phyloP scores from a whole-genome alignment of 2,329 filamentous ascomycete species.

The Colletotrichum sp. region DNA sequence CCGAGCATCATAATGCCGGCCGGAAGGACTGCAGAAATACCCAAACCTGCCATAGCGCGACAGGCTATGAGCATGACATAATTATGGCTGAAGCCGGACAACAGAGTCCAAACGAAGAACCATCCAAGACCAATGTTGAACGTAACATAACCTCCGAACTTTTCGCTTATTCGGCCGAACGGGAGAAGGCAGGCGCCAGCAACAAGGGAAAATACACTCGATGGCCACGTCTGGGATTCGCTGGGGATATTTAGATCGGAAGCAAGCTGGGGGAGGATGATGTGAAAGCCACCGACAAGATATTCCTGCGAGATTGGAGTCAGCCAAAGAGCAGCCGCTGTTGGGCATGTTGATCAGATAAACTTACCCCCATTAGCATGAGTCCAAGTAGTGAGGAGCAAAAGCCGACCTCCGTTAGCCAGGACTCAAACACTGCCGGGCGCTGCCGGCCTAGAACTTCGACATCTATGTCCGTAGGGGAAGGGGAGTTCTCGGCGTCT shows the following conservation, averaged over 20 bases:
- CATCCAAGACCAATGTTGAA: conserved; percentile 66
- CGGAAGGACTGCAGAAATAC: conserved; percentile 74
- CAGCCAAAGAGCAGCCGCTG: not conserved
- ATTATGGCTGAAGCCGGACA: conserved; percentile 72
- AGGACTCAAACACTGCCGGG: conserved; percentile 58
- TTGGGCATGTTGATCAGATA: not conserved
- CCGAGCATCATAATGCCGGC: conserved; percentile 74
- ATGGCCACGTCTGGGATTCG: conserved; percentile 67
- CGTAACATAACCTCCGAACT: conserved; percentile 65
- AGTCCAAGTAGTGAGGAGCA: conserved; percentile 66
- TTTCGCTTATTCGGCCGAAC: conserved; percentile 65
- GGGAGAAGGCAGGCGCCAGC: conserved; percentile 66
- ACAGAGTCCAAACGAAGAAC: conserved; percentile 72
- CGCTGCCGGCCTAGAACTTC: conserved; percentile 68
- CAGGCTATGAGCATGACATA: conserved; percentile 75
- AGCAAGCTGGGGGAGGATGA: conserved; percentile 72
- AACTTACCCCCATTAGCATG: conserved; percentile 61
- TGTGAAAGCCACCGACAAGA: conserved; percentile 78
- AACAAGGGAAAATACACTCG: conserved; percentile 64
- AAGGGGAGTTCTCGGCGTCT: not conserved
- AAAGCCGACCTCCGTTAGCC: conserved; percentile 64
- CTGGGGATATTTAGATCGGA: conserved; percentile 67
- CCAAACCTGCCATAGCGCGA: conserved; percentile 76
- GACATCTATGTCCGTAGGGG: conserved; percentile 40
- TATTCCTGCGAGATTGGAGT: conserved; percentile 60